Evolutionary conservation across 2,329 filamentous ascomycete genomes (phyloP).

Genomic region (Scopulariopsis brevicaulis): DNA sequence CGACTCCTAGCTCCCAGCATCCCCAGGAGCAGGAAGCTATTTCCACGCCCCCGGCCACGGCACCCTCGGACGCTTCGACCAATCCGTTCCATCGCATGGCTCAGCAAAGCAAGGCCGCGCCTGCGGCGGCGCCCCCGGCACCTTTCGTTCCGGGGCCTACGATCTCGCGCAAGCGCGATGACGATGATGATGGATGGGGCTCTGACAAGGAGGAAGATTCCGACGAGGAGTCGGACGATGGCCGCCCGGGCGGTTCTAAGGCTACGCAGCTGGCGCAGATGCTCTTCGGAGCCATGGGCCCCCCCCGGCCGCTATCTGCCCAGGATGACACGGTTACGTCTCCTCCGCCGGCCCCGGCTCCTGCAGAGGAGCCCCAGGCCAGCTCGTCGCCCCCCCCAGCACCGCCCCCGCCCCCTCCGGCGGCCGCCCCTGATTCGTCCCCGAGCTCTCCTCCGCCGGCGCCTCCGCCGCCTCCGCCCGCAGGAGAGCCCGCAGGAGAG

Average conservation of each 20-base stretch:
- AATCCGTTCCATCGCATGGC: conserved; percentile 92
- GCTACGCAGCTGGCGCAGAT: conserved; percentile 91
- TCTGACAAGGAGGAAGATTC: conserved; percentile 52
- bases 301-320: conserved; percentile 77
- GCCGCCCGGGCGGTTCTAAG: conserved; percentile 66
- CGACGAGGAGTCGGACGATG: conserved; percentile 66
- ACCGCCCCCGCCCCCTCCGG: conserved; percentile 23
- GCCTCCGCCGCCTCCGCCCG: conserved; percentile 18
- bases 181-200: conserved; percentile 75
- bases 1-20: conserved; percentile 30
- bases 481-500: conserved; percentile 24
- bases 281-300: conserved; percentile 93
- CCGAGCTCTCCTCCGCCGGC: conserved; percentile 20
- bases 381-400: conserved; percentile 27
- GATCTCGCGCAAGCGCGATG: conserved; percentile 38
- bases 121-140: conserved; percentile 27
- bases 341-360: conserved; percentile 19
- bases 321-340: conserved; percentile 56
- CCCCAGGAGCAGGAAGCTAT: conserved; percentile 25
- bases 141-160: conserved; percentile 4
- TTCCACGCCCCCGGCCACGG: conserved; percentile 25
- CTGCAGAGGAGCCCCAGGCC: conserved; percentile 20
- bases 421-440: conserved; percentile 15
- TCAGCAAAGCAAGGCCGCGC: conserved; percentile 33
- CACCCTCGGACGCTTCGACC: conserved; percentile 50